Evolutionary conservation across 1,139 yeast species (phyloP), one percentile per base, ranked within the genome.

Genomic region (Geotrichum bryndzae): DNA sequence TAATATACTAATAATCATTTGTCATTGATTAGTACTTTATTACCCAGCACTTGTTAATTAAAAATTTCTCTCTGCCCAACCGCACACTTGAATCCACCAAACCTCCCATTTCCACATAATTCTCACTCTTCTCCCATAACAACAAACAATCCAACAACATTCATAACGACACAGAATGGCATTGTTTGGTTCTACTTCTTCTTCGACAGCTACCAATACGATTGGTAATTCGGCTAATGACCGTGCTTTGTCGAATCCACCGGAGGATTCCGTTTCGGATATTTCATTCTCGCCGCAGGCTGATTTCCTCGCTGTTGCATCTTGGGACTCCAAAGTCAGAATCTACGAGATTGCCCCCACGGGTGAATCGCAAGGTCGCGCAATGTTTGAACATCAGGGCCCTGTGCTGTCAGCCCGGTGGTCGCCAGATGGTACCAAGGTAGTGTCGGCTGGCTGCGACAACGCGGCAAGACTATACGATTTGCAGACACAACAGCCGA

Each of bases 261-360:
- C 98, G 13, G 96, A 90, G 66, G 99, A 95, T 72, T 87, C 97
- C 2, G 82, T 95, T 41, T 82, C 92, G n/a, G 96, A 90, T 68
- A 74, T 95, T 63, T 80, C 91, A 23, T 95, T 94, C 75, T 89
- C 97, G n/a, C 90, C 98, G n/a, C 90, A 82, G 66, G 95, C 88
- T 31, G 97, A 95, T 68, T 75, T 87, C 63, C 76, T 84, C 61
- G 85, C 96, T 1, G 96, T 86, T 2, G 83, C 96, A 11, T 87
- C 96, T 51, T 95, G 99, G 99, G 99, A 95, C 76, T 89, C 88
- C 70, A 91, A 91, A 72, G 97, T 90, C 50, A 82, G 99, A 64
- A 87, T 95, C 63, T 95, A 95, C 79, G 98, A 94, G 73, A 85
- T 92, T 31, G 85, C 85, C 66, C 79, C 84, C 27, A 84, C 81